Evolutionary conservation across 2,329 filamentous ascomycete species (phyloP).

Genomic region (Fusarium sp.): DNA sequence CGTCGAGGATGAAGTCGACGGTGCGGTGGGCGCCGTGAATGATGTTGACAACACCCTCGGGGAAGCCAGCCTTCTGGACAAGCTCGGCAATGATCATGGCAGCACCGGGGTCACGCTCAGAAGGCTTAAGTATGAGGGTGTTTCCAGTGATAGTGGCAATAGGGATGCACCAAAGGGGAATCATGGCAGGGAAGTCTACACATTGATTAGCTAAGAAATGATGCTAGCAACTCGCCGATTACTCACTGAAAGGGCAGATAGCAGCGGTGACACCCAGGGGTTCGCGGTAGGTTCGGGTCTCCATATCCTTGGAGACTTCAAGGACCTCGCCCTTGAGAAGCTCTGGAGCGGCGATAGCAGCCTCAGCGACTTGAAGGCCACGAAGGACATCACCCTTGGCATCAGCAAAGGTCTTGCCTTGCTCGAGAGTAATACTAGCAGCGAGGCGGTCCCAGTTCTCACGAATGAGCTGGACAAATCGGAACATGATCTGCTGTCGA

Average conservation of each 20-base stretch:
- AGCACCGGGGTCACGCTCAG: slow-evolving; percentile 84
- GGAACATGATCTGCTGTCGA: slow-evolving; percentile 88
- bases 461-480: slow-evolving; percentile 79
- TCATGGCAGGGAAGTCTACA: slow-evolving; percentile 88
- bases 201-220: slow-evolving; percentile 6
- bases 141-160: slow-evolving; percentile 87
- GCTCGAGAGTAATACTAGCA: slow-evolving; percentile 85
- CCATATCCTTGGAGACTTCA: slow-evolving; percentile 90
- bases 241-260: slow-evolving; percentile 86
- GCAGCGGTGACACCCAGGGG: slow-evolving; percentile 83
- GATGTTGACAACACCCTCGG: slow-evolving; percentile 82
- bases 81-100: slow-evolving; percentile 88
- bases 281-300: slow-evolving; percentile 84
- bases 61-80: slow-evolving; percentile 81
- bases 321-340: slow-evolving; percentile 85
- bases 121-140: slow-evolving; percentile 85
- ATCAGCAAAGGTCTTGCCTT: slow-evolving; percentile 88
- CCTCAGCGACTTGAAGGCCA: slow-evolving; percentile 86
- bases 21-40: slow-evolving; percentile 83
- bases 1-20: slow-evolving; percentile 87
- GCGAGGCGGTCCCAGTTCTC: slow-evolving; percentile 88
- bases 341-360: slow-evolving; percentile 81
- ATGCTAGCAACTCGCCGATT: not conserved
- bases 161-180: slow-evolving; percentile 89
- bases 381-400: slow-evolving; percentile 83